These are phyloP conservation scores for Willaertia magna DNA, from an alignment of 208 protist genomes.

Conservation along the genomic window DNA sequence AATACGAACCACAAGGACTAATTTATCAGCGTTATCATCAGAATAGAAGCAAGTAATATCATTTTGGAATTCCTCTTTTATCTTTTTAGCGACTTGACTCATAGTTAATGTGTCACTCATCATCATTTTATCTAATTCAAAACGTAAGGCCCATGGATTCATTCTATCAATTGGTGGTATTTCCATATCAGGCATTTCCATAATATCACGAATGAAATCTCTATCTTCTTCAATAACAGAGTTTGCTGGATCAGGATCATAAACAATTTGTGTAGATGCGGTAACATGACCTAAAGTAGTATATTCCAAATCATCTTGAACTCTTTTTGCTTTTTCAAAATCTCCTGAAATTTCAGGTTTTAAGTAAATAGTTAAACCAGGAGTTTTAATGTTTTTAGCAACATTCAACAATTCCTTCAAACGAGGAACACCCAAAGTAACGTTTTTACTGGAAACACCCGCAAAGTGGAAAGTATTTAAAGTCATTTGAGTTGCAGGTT, in stretches of 20 bases:
- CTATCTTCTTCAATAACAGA: slow-evolving; percentile 85
- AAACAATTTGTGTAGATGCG: slow-evolving; percentile 81
- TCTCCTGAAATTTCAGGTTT: slow-evolving; percentile 41
- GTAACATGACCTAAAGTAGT: slow-evolving; percentile 79
- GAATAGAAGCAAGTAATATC: slow-evolving; percentile 41
- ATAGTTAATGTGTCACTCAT: slow-evolving; percentile 52
- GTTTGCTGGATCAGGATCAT: slow-evolving; percentile 80
- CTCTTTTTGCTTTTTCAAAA: slow-evolving; percentile 52
- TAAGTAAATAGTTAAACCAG: slow-evolving; percentile 82
- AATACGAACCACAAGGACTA: slow-evolving; percentile 52
- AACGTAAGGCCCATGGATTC: slow-evolving; percentile 61
- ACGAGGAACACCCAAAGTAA: slow-evolving; percentile 97
- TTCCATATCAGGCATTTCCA: slow-evolving; percentile 35
- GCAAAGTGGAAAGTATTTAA: slow-evolving; percentile 99
- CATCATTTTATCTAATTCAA: slow-evolving; percentile 51
- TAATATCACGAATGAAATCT: slow-evolving; percentile 55
- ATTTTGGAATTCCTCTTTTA: slow-evolving; percentile 38
- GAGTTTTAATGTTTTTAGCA: slow-evolving; percentile 84
- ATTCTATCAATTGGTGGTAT: slow-evolving; percentile 5
- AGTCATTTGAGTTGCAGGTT: slow-evolving; percentile 99
- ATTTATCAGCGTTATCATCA: slow-evolving; percentile 62
- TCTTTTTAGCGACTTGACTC: slow-evolving; percentile 43
- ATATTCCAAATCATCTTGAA: slow-evolving; percentile 80
- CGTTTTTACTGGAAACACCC: slow-evolving; percentile 97
- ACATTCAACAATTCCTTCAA: slow-evolving; percentile 98